A percentile compares a stretch with the other conserved stretches of the same genome.
phyloP scores from a whole-genome alignment of 1,284 basidiomycete genomes.

The Coriolopsis trogii region DNA sequence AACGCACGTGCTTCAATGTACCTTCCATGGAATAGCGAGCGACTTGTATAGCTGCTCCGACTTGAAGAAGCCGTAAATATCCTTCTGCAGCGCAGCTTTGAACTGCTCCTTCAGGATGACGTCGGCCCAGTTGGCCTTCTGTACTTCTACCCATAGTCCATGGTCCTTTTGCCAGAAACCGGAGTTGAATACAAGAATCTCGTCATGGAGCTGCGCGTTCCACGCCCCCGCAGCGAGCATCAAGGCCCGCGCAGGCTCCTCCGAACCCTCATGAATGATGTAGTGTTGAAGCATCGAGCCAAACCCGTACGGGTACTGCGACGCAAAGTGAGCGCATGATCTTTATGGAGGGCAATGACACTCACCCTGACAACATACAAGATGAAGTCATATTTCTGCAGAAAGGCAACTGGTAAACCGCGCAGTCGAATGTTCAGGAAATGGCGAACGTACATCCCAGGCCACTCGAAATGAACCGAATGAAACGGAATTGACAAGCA shows the following conservation, averaged over 20 bases:
- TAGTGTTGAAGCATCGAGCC: constrained; percentile 43
- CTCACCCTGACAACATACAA: constrained; percentile 48
- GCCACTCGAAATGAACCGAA: constrained; percentile 57
- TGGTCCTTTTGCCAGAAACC: constrained; percentile 69
- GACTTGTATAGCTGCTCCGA: constrained; percentile 72
- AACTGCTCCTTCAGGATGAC: constrained; percentile 75
- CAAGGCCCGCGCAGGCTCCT: constrained; percentile 54
- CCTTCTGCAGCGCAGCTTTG: constrained; percentile 69
- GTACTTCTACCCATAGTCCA: constrained; percentile 67
- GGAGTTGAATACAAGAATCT: constrained; percentile 77
- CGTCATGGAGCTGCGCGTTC: constrained; percentile 57
- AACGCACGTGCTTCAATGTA: constrained; percentile 25
- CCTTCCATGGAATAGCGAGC: constrained; percentile 83
- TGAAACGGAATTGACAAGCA: constrained; percentile 52
- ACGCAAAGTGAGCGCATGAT: background rate
- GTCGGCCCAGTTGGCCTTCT: constrained; percentile 74
- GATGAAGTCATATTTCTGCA: constrained; percentile 49
- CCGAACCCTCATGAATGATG: constrained; percentile 63
- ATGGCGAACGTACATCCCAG: constrained; percentile 56
- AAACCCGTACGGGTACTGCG: constrained; percentile 51
- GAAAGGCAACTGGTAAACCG: background rate
- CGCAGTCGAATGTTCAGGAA: background rate
- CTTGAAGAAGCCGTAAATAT: constrained; percentile 78
- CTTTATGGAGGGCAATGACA: background rate
- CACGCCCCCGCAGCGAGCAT: constrained; percentile 57